Conservation (phyloP, 176 grass and related monocot species). For the Rhynchospora breviuscula region DNA sequence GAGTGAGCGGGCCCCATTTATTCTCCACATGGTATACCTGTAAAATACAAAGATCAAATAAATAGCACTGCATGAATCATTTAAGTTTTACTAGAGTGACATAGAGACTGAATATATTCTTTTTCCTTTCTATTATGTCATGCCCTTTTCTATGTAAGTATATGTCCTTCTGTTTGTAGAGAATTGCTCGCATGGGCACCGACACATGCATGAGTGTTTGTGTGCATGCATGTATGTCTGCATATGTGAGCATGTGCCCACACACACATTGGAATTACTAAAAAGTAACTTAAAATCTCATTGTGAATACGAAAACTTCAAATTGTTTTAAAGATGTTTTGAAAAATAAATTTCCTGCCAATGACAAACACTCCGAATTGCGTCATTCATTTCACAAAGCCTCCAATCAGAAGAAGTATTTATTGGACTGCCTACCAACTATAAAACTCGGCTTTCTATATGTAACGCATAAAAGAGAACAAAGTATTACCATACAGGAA, state of each 20-base stretch:
- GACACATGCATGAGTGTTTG: not conserved
- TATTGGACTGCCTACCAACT: not conserved
- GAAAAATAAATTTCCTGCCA: not conserved
- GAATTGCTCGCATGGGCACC: not conserved
- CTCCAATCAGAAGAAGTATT: not conserved
- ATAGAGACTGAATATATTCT: not conserved
- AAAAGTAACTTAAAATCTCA: not conserved
- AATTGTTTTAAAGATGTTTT: not conserved
- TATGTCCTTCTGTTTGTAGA: not conserved
- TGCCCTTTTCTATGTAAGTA: not conserved
- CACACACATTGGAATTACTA: not conserved
- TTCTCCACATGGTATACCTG: conserved; percentile 78
- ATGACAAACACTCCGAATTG: not conserved
- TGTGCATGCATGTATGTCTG: not conserved
- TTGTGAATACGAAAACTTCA: not conserved
- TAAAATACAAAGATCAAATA: conserved; percentile 22
- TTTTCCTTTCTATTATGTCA: not conserved
- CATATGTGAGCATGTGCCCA: not conserved
- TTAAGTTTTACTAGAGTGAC: not conserved
- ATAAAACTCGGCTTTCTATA: not conserved
- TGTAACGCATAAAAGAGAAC: not conserved
- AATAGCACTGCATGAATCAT: not conserved
- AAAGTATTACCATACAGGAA: conserved; percentile 73
- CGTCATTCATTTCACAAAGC: not conserved
- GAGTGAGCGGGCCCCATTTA: conserved; percentile 74